Conservation (phyloP, 805 yeast genomes). For the Candida lessepsii region DNA sequence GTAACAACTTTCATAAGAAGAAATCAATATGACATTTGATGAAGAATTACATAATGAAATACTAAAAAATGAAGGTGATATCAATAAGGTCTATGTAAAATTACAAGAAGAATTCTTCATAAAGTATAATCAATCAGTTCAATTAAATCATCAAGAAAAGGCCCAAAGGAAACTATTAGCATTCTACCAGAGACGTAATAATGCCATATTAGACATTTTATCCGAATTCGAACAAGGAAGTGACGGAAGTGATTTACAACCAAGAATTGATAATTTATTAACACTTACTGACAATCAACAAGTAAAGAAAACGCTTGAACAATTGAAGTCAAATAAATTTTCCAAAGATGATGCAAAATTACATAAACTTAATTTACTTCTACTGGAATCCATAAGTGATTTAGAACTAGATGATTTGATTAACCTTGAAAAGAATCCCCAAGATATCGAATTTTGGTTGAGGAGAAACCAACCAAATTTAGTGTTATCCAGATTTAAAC, state of each 20-base stretch:
- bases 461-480: conserved; percentile 35
- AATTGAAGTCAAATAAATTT: conserved; percentile 1
- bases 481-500: conserved; percentile 34
- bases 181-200: conserved; percentile 35
- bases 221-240: conserved; percentile 3
- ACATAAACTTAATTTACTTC: conserved; percentile 24
- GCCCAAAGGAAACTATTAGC: conserved; percentile 34
- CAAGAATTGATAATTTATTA: conserved; percentile 24
- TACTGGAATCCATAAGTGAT: conserved; percentile 39
- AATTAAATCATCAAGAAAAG: conserved; percentile 31
- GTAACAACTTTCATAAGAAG: too few species aligned
- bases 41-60: conserved; percentile 13
- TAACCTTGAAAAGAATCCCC: conserved; percentile 38
- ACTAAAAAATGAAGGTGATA: conserved; percentile 14
- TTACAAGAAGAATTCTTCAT: conserved; percentile 14
- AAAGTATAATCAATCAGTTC: conserved; percentile 11
- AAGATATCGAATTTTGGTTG: conserved; percentile 37
- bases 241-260: conserved; percentile 5
- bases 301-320: neutral
- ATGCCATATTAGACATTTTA: conserved; percentile 32
- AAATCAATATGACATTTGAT: conserved; percentile 8
- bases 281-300: conserved; percentile 22
- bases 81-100: conserved; percentile 11
- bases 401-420: conserved; percentile 36
- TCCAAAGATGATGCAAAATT: conserved; percentile 9